Evolutionary conservation across 345 rosid species (phyloP).

Genomic region (Rubroshorea leprosula): DNA sequence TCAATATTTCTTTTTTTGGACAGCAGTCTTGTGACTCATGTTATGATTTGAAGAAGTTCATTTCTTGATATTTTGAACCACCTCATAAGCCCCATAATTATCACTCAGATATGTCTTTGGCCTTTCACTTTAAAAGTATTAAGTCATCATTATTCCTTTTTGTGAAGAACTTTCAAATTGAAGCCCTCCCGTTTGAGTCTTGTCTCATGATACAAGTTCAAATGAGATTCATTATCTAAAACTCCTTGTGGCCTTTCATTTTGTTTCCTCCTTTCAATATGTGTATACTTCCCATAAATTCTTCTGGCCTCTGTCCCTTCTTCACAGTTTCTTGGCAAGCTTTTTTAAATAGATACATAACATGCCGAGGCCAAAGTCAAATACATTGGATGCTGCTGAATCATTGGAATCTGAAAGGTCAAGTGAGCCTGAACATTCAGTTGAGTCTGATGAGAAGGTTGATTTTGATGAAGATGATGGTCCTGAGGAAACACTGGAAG

Average conservation of each 20-base stretch:
- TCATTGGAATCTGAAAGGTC: slow-evolving; percentile 40
- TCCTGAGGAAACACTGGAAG: slow-evolving; percentile 46
- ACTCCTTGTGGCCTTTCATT: slow-evolving; percentile 47
- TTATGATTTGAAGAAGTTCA: slow-evolving; percentile 34
- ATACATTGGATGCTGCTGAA: slow-evolving; percentile 35
- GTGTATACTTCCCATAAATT: slow-evolving; percentile 54
- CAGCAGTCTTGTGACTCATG: slow-evolving; percentile 24
- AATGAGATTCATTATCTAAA: slow-evolving; percentile 40
- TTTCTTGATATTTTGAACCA: slow-evolving; percentile 38
- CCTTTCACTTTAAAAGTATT: slow-evolving; percentile 36
- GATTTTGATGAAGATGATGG: slow-evolving; percentile 52
- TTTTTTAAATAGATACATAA: slow-evolving; percentile 22
- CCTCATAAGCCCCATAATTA: slow-evolving; percentile 32
- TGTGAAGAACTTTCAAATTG: slow-evolving; percentile 24
- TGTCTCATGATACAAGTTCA: slow-evolving; percentile 33
- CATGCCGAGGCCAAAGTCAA: slow-evolving; percentile 53
- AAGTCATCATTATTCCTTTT: slow-evolving; percentile 33
- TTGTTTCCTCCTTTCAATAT: slow-evolving; percentile 58
- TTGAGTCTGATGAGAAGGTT: slow-evolving; percentile 34
- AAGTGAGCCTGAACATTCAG: slow-evolving; percentile 30
- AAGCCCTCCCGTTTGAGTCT: slow-evolving; percentile 30
- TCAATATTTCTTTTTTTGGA: slow-evolving; percentile 28
- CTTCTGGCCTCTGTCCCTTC: slow-evolving; percentile 64
- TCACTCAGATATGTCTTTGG: slow-evolving; percentile 34
- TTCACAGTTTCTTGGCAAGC: slow-evolving; percentile 11